These are phyloP conservation scores for Vaccinium darrowii DNA, from an alignment of 148 eudicot genomes.

Conservation along the genomic window DNA sequence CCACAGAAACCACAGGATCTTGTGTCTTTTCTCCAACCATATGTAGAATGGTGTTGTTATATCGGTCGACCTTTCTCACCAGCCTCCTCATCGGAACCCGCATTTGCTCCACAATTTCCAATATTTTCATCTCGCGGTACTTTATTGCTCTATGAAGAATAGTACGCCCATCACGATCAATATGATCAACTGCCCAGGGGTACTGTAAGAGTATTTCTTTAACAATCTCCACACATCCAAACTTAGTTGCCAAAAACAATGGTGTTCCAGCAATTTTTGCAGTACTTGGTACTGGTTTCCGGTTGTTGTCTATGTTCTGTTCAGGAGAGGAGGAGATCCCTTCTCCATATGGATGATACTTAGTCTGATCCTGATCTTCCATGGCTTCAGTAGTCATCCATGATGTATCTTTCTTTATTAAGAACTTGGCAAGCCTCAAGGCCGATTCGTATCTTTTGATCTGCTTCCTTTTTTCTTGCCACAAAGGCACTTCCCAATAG, in stretches of 20 bases:
- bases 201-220: not conserved
- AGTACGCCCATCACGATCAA: not conserved
- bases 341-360: not conserved
- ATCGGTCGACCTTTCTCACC: not conserved
- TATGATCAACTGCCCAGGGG: not conserved
- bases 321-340: not conserved
- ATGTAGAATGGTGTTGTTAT: not conserved
- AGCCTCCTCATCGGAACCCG: not conserved
- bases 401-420: conserved; percentile 6
- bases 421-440: not conserved
- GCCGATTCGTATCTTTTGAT: not conserved
- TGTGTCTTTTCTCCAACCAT: not conserved
- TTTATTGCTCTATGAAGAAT: not conserved
- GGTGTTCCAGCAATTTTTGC: not conserved
- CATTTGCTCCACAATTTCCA: not conserved
- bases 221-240: not conserved
- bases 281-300: not conserved
- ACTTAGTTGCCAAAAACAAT: conserved; percentile 9
- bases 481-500: not conserved
- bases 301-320: not conserved
- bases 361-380: not conserved
- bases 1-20: not conserved
- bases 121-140: not conserved
- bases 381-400: not conserved
- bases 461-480: not conserved